Conservation (phyloP, 805 yeast species). For the Komagataella kurtzmanii region DNA sequence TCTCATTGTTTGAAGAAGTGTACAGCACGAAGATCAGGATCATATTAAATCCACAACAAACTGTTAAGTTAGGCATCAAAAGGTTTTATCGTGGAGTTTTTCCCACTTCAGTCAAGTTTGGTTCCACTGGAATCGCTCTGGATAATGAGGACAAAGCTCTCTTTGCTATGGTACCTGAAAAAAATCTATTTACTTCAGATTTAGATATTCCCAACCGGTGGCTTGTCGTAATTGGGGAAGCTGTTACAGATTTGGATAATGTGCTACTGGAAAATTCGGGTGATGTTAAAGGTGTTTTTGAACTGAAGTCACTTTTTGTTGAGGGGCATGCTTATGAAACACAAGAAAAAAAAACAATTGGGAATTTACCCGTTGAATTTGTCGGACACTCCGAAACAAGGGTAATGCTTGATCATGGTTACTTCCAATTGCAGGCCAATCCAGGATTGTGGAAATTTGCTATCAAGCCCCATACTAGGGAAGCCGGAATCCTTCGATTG, state of each 20-base stretch:
- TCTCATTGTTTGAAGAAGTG: slow-evolving; percentile 21
- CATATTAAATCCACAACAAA: slow-evolving; percentile 41
- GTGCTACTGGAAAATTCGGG: slow-evolving; percentile 28
- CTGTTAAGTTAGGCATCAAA: slow-evolving; percentile 22
- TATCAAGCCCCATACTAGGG: slow-evolving; percentile 24
- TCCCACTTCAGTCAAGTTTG: slow-evolving; percentile 21
- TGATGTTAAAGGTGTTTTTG: slow-evolving; percentile 29
- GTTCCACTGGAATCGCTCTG: slow-evolving; percentile 13
- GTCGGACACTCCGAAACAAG: slow-evolving; percentile 35
- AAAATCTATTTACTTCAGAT: slow-evolving; percentile 37
- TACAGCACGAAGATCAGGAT: slow-evolving; percentile 40
- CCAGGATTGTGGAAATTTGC: slow-evolving; percentile 61
- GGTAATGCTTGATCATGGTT: slow-evolving; percentile 74
- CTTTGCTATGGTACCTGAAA: slow-evolving; percentile 35
- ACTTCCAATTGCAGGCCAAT: slow-evolving; percentile 60
- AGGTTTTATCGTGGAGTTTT: slow-evolving; percentile 43
- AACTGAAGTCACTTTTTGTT: slow-evolving; percentile 40
- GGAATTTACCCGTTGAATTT: slow-evolving; percentile 38
- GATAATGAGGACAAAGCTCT: slow-evolving; percentile 11
- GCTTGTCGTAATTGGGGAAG: slow-evolving; percentile 42
- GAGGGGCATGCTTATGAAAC: slow-evolving; percentile 60
- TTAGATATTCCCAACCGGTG: slow-evolving; percentile 54
- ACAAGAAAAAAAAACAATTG: slow-evolving; percentile 22
- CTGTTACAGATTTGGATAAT: slow-evolving; percentile 51
- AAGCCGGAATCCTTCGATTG: slow-evolving; percentile 23